Conservation (phyloP, 2,329 filamentous ascomycete genomes). For the Neonectria ditissima region DNA sequence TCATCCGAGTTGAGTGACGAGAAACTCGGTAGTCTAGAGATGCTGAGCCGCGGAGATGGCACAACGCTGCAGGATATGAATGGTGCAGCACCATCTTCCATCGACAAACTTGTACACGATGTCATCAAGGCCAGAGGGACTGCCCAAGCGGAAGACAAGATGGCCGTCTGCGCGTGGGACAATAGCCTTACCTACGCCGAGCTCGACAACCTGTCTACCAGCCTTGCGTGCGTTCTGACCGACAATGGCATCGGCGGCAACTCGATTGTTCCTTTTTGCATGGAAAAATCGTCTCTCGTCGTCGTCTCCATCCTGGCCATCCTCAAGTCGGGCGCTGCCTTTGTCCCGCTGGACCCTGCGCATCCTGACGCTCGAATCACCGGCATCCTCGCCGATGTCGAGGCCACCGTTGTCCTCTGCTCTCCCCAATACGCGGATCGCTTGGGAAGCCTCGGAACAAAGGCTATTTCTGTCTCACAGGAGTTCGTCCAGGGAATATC, state of each 20-base stretch:
- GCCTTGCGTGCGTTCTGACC: slow-evolving; percentile 10
- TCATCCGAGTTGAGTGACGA: neutral
- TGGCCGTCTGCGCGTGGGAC: slow-evolving; percentile 55
- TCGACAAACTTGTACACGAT: slow-evolving; percentile 23
- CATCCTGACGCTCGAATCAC: slow-evolving; percentile 29
- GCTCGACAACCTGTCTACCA: slow-evolving; percentile 30
- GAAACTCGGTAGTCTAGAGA: neutral
- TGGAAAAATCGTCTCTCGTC: slow-evolving; percentile 44
- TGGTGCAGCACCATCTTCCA: neutral
- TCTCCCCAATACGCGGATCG: slow-evolving; percentile 20
- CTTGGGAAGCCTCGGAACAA: slow-evolving; percentile 17
- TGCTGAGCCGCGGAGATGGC: slow-evolving; percentile 16
- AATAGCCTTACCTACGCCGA: slow-evolving; percentile 55
- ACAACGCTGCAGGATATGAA: slow-evolving; percentile 20
- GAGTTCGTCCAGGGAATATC: neutral
- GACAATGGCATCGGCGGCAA: neutral
- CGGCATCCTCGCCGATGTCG: slow-evolving; percentile 18
- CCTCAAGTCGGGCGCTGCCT: slow-evolving; percentile 39
- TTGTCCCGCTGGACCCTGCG: slow-evolving; percentile 40
- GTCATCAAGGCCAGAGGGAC: neutral
- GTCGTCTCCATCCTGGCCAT: slow-evolving; percentile 42
- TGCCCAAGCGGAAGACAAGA: slow-evolving; percentile 18
- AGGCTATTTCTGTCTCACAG: slow-evolving; percentile 12
- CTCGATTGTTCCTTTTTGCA: slow-evolving; percentile 35
- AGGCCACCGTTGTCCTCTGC: slow-evolving; percentile 22